These are phyloP conservation scores for Rhodosporidiobolus sp. DNA, from an alignment of 768 basidiomycete genomes.

Conservation along the genomic window DNA sequence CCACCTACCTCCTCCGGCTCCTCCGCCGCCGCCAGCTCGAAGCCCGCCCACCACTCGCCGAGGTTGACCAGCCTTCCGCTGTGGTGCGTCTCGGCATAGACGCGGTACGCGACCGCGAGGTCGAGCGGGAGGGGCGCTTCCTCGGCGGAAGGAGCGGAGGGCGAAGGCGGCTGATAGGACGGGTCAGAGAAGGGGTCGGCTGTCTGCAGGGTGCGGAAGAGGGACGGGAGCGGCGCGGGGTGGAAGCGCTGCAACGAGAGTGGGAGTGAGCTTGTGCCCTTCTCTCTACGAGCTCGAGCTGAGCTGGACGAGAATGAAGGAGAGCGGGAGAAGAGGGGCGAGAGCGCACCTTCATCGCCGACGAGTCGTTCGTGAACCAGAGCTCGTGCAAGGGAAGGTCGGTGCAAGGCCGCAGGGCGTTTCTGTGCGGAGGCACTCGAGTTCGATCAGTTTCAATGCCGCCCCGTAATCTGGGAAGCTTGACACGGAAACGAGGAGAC, in stretches of 20 bases:
- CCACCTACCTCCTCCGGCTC: slow-evolving; percentile 3
- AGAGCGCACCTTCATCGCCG: slow-evolving; percentile 19
- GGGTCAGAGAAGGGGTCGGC: slow-evolving; percentile 15
- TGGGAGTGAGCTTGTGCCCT: no score
- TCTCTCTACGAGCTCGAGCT: no score
- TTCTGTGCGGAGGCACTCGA: not conserved
- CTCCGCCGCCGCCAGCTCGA: slow-evolving; percentile 25
- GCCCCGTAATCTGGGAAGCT: not conserved
- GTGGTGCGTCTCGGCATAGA: slow-evolving; percentile 30
- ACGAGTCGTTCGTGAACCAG: slow-evolving; percentile 31
- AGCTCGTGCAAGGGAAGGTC: slow-evolving; percentile 26
- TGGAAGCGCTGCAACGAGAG: slow-evolving; percentile 15
- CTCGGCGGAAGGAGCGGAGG: not conserved
- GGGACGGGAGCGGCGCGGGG: slow-evolving; percentile 14
- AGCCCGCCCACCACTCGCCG: slow-evolving; percentile 42
- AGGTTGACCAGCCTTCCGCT: slow-evolving; percentile 41
- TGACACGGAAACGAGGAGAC: not conserved
- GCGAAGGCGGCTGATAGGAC: not conserved
- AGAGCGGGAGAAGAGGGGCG: not conserved
- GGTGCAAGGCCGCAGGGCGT: slow-evolving; percentile 7
- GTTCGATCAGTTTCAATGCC: no score
- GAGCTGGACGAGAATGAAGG: not conserved
- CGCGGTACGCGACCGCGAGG: slow-evolving; percentile 32
- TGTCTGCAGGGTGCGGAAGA: not conserved
- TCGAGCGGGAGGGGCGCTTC: slow-evolving; percentile 14